phyloP scores from a whole-genome alignment of 148 eudicot genomes.

The Simmondsia chinensis region DNA sequence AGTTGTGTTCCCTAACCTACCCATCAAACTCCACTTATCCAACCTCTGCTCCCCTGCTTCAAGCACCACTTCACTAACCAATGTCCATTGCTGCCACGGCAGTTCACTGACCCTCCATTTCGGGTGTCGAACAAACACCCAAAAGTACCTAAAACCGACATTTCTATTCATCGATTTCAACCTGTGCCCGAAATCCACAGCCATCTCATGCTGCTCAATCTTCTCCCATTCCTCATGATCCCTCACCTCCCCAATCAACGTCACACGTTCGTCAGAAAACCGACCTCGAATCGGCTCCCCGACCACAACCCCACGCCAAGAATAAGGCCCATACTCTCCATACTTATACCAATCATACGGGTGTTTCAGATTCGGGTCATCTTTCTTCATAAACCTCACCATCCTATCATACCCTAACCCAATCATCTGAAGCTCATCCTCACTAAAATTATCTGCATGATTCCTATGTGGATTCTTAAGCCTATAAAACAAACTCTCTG shows the following conservation, averaged over 20 bases:
- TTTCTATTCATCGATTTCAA: slow-evolving; percentile 32
- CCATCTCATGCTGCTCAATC: slow-evolving; percentile 80
- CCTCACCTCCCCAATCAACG: slow-evolving; percentile 54
- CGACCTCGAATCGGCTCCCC: slow-evolving; percentile 86
- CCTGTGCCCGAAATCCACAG: slow-evolving; percentile 53
- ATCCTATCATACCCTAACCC: slow-evolving; percentile 89
- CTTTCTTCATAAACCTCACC: slow-evolving; percentile 88
- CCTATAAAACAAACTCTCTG: slow-evolving; percentile 75
- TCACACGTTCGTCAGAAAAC: slow-evolving; percentile 56
- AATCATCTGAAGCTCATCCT: slow-evolving; percentile 87
- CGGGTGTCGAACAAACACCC: slow-evolving; percentile 92
- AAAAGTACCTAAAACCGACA: slow-evolving; percentile 40
- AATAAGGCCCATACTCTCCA: slow-evolving; percentile 85
- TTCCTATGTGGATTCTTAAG: slow-evolving; percentile 72
- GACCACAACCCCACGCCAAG: slow-evolving; percentile 87
- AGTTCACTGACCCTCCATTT: slow-evolving; percentile 73
- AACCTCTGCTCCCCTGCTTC: slow-evolving; percentile 76
- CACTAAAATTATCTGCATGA: slow-evolving; percentile 75
- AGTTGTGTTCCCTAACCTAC: slow-evolving; percentile 71
- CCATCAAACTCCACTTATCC: slow-evolving; percentile 98
- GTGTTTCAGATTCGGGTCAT: slow-evolving; percentile 78
- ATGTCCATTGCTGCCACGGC: slow-evolving; percentile 95
- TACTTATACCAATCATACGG: slow-evolving; percentile 95
- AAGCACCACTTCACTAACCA: slow-evolving; percentile 72
- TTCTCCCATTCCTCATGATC: slow-evolving; percentile 90